phyloP scores from a whole-genome alignment of 1,284 basidiomycete species.

The Cutaneotrichosporon mucoides region DNA sequence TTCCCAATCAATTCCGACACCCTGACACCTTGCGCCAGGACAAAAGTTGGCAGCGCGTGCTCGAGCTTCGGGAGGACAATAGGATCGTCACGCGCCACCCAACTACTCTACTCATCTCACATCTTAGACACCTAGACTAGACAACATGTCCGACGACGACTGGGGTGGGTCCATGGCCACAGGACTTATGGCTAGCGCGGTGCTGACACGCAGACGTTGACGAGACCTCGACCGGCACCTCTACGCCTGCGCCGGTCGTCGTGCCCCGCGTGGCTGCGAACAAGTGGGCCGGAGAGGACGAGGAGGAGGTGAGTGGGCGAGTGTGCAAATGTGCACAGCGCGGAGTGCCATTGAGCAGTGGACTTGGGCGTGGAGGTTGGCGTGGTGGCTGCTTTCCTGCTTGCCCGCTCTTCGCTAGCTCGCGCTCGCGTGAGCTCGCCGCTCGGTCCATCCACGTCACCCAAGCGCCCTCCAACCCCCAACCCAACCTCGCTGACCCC shows the following conservation, averaged over 20 bases:
- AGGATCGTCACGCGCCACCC: too few species aligned
- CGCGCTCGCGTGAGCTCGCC: too few species aligned
- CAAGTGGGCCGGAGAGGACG: slow-evolving; percentile 79
- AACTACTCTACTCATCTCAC: not conserved
- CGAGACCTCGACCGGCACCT: slow-evolving; percentile 52
- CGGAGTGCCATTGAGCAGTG: not conserved
- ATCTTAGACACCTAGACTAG: slow-evolving; percentile 1
- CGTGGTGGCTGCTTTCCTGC: too few species aligned
- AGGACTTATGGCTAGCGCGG: not conserved
- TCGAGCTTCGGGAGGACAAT: too few species aligned
- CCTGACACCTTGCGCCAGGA: not conserved
- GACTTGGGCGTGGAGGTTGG: not conserved
- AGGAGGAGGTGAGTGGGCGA: slow-evolving; percentile 62
- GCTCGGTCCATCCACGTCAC: too few species aligned
- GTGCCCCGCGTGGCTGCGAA: slow-evolving; percentile 45
- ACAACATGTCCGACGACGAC: slow-evolving; percentile 39
- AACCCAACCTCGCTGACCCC: slow-evolving; percentile 3
- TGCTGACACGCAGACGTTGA: slow-evolving; percentile 43
- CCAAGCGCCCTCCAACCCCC: too few species aligned
- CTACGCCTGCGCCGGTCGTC: slow-evolving; percentile 48
- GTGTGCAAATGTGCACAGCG: not conserved
- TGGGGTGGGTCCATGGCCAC: slow-evolving; percentile 32
- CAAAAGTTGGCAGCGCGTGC: slow-evolving; percentile 13
- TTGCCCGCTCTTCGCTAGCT: too few species aligned
- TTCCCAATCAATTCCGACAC: not conserved